phyloP scores from a whole-genome alignment of 371 early-diverging fungal species.

The Mortierella sp. region DNA sequence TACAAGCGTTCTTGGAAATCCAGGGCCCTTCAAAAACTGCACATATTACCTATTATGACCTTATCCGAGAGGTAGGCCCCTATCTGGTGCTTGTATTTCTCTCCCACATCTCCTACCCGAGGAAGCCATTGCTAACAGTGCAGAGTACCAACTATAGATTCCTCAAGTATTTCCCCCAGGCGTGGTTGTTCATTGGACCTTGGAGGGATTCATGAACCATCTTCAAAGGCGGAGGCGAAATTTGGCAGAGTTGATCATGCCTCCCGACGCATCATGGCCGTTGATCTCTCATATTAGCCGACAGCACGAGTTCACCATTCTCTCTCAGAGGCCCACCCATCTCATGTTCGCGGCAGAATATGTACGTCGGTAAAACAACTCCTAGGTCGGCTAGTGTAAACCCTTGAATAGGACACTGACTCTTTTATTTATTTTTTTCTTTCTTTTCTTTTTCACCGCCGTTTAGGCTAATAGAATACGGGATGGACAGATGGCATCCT shows the following conservation, averaged over 20 bases:
- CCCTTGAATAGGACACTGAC: too few species aligned
- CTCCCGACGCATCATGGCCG: constrained; percentile 85
- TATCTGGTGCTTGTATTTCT: too few species aligned
- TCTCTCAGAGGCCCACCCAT: constrained; percentile 67
- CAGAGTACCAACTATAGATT: too few species aligned
- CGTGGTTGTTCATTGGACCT: constrained; percentile 71
- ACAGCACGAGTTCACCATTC: constrained; percentile 77
- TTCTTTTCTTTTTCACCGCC: too few species aligned
- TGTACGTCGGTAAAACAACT: constrained; percentile 20
- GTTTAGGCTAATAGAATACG: constrained; percentile 70
- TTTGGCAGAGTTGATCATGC: constrained; percentile 71
- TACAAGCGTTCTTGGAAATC: constrained; percentile 44
- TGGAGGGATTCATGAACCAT: constrained; percentile 71
- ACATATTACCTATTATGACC: constrained; percentile 50
- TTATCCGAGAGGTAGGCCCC: constrained; percentile 53
- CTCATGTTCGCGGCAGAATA: constrained; percentile 59
- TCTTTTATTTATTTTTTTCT: too few species aligned
- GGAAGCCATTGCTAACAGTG: too few species aligned
- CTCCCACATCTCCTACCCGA: too few species aligned
- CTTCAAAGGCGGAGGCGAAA: constrained; percentile 66
- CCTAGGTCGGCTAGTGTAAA: too few species aligned
- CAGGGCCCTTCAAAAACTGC: constrained; percentile 36
- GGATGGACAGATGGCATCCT: constrained; percentile 68
- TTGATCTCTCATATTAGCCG: constrained; percentile 81
- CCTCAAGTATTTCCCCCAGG: constrained; percentile 45